Conservation (phyloP, 2,329 filamentous ascomycete genomes). For the Lachnellula arida region DNA sequence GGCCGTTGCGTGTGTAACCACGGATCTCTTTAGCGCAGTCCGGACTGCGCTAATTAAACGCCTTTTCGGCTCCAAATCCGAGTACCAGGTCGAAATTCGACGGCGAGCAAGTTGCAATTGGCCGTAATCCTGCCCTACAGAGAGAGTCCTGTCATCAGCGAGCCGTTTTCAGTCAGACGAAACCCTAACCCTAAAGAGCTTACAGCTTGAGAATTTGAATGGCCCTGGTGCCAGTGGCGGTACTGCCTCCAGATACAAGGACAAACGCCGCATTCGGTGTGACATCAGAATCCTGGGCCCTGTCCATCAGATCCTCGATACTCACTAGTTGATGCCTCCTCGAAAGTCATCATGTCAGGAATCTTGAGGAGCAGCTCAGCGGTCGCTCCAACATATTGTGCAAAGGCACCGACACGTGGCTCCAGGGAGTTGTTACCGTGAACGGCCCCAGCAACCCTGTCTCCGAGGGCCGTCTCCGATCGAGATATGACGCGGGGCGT, state of each 20-base stretch:
- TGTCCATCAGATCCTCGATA: conserved; percentile 8
- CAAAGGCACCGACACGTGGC: conserved; percentile 36
- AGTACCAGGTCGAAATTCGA: conserved; percentile 36
- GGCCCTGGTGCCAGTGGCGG: conserved; percentile 39
- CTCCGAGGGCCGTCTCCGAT: no score
- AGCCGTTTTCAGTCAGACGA: background rate
- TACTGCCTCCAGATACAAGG: conserved; percentile 43
- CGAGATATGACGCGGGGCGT: background rate
- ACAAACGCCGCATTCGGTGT: conserved; percentile 23
- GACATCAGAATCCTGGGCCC: background rate
- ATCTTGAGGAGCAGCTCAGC: conserved; percentile 38
- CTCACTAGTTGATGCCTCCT: conserved; percentile 21
- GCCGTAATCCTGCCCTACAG: conserved; percentile 2
- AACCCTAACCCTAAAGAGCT: background rate
- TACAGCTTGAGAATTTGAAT: conserved; percentile 39
- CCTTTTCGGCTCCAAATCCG: conserved; percentile 36
- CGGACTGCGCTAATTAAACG: conserved; percentile 38
- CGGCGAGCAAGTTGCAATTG: conserved; percentile 36
- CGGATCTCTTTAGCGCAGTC: conserved; percentile 34
- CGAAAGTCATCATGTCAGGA: conserved; percentile 28
- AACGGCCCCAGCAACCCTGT: conserved; percentile 10
- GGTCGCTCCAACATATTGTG: conserved; percentile 36
- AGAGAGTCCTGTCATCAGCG: background rate
- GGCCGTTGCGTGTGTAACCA: conserved; percentile 34
- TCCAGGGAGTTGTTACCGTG: conserved; percentile 6